Evolutionary conservation across 2,329 filamentous ascomycete species (phyloP).

Genomic region (Purpureocillium takamizusanense): DNA sequence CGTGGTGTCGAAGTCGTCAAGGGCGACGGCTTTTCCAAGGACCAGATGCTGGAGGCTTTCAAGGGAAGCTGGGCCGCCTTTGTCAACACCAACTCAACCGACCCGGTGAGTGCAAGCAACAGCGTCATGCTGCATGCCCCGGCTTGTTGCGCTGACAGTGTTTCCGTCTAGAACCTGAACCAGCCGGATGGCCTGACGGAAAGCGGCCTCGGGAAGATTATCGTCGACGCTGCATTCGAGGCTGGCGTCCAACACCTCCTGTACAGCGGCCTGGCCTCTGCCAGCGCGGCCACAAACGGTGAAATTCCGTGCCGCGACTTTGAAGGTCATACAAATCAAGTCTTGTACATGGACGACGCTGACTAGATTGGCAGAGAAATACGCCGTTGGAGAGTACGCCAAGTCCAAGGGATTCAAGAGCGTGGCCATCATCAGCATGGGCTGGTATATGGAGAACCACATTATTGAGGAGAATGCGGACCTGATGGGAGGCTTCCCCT

Average conservation of each 20-base stretch:
- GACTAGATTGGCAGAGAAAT: slow-evolving; percentile 20
- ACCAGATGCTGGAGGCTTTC: slow-evolving; percentile 16
- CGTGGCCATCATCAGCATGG: slow-evolving; percentile 24
- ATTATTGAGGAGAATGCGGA: slow-evolving; percentile 21
- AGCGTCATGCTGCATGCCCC: neutral
- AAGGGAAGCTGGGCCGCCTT: slow-evolving; percentile 22
- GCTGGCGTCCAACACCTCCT: slow-evolving; percentile 25
- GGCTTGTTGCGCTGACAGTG: too few relatives aligned
- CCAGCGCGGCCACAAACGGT: slow-evolving; percentile 22
- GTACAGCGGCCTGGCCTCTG: slow-evolving; percentile 24
- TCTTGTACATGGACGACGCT: slow-evolving; percentile 2
- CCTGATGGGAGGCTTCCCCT: slow-evolving; percentile 31
- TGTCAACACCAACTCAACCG: slow-evolving; percentile 22
- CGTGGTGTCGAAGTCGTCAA: slow-evolving; percentile 20
- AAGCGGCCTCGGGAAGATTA: slow-evolving; percentile 22
- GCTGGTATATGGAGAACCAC: slow-evolving; percentile 35
- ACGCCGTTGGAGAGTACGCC: slow-evolving; percentile 27
- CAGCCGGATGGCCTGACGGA: slow-evolving; percentile 19
- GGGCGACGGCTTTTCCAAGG: slow-evolving; percentile 16
- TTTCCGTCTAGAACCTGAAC: slow-evolving; percentile 15
- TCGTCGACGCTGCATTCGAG: slow-evolving; percentile 22
- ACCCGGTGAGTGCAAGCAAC: slow-evolving; percentile 12
- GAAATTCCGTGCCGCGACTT: slow-evolving; percentile 19
- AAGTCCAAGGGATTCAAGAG: slow-evolving; percentile 22
- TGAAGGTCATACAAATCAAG: too few relatives aligned